A percentile compares a stretch with the other conserved stretches of the same genome.
These are phyloP conservation scores for Mycena epipterygia DNA, from an alignment of 768 basidiomycete genomes.

Conservation along the genomic window DNA sequence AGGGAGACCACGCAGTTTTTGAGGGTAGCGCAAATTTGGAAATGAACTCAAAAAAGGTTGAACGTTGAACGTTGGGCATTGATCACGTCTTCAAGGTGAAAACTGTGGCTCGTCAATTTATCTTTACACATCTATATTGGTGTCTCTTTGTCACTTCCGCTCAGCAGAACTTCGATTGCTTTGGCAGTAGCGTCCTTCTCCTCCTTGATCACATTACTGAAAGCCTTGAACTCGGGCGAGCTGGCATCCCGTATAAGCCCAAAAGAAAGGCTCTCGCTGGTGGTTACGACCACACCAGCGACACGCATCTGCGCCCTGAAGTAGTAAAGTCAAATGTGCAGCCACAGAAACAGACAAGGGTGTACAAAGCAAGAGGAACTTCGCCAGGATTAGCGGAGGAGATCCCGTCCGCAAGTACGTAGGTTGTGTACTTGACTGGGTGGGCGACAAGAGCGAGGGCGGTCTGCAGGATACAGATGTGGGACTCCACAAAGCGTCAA, in stretches of 20 bases:
- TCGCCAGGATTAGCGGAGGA: slow-evolving; percentile 88
- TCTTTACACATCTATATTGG: too few species aligned
- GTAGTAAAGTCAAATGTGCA: neutral
- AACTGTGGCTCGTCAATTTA: too few species aligned
- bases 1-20: too few species aligned
- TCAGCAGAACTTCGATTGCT: slow-evolving; percentile 49
- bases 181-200: slow-evolving; percentile 74
- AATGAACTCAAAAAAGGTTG: too few species aligned
- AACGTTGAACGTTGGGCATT: too few species aligned
- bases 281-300: slow-evolving; percentile 82
- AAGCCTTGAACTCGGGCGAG: slow-evolving; percentile 76
- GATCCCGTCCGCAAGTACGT: slow-evolving; percentile 87
- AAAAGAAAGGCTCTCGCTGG: slow-evolving; percentile 86
- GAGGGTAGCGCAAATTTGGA: too few species aligned
- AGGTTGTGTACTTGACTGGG: slow-evolving; percentile 58
- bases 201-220: slow-evolving; percentile 82
- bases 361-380: slow-evolving; percentile 79
- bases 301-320: slow-evolving; percentile 63
- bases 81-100: too few species aligned
- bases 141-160: too few species aligned
- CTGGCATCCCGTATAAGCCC: slow-evolving; percentile 81
- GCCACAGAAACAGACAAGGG: neutral
- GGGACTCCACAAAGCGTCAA: slow-evolving; percentile 66
- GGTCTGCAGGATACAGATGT: slow-evolving; percentile 92
- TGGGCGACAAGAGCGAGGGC: slow-evolving; percentile 72